Percentiles rank a stretch among this genome's conserved stretches.
These are phyloP conservation scores for Botrytis porri DNA, from an alignment of 2,329 filamentous ascomycete species.

Conservation along the genomic window DNA sequence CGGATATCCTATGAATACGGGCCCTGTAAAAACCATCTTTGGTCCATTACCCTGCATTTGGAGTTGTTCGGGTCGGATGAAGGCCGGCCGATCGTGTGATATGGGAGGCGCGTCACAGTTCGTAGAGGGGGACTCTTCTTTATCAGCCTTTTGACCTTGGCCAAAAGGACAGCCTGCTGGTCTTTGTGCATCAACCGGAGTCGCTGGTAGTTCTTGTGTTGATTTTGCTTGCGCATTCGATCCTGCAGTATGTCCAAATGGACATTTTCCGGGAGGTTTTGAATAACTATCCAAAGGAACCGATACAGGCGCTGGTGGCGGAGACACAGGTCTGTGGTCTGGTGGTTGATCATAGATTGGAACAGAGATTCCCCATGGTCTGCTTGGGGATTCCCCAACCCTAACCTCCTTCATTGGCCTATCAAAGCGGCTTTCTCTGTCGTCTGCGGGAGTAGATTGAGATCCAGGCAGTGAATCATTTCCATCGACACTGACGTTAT, in stretches of 20 bases:
- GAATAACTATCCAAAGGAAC: constrained; percentile 28
- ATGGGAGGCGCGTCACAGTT: constrained; percentile 25
- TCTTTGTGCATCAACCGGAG: constrained; percentile 14
- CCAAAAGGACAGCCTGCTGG: constrained; percentile 51
- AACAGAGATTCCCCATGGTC: constrained; percentile 88
- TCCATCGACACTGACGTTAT: constrained; percentile 63
- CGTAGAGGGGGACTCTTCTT: constrained; percentile 17
- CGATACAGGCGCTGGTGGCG: constrained; percentile 52
- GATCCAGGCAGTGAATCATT: constrained; percentile 41
- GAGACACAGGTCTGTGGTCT: constrained; percentile 49
- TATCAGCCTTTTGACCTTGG: constrained; percentile 26
- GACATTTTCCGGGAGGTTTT: constrained; percentile 30
- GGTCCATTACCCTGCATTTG: constrained; percentile 41
- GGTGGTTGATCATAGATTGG: constrained; percentile 53
- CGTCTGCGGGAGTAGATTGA: constrained; percentile 46
- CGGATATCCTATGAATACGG: constrained; percentile 89
- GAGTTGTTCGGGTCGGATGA: constrained; percentile 47
- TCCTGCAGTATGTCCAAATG: constrained; percentile 41
- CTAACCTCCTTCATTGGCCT: constrained; percentile 82
- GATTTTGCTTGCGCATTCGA: constrained; percentile 6
- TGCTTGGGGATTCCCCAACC: constrained; percentile 89
- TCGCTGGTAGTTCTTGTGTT: not conserved
- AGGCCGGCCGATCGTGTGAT: constrained; percentile 47
- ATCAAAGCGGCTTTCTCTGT: constrained; percentile 74
- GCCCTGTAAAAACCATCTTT: constrained; percentile 85